Percentiles rank a stretch among this genome's conserved stretches.
phyloP scores from a whole-genome alignment of 2,329 filamentous ascomycete genomes.

The Aspergillus sp. region DNA sequence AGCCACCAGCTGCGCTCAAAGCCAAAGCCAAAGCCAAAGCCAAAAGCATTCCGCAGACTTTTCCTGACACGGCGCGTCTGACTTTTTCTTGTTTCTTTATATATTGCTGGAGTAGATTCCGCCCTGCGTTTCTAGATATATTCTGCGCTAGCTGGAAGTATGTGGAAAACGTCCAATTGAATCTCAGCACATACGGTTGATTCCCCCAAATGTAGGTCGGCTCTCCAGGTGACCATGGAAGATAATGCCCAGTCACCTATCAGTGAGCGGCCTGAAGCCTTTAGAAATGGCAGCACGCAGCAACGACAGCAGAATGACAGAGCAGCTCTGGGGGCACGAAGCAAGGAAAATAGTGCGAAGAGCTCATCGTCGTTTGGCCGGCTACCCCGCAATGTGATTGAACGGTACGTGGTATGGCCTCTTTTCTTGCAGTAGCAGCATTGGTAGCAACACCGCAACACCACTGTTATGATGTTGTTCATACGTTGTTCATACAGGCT shows the following conservation, averaged over 20 bases:
- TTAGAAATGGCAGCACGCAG: background rate
- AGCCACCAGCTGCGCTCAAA: background rate
- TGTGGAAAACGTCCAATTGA: constrained; percentile 11
- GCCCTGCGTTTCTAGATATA: background rate
- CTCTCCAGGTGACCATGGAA: constrained; percentile 14
- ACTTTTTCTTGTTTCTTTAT: background rate
- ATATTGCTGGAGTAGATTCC: background rate
- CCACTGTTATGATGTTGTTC: constrained; percentile 3
- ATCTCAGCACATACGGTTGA: constrained; percentile 6
- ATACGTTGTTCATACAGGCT: constrained; percentile 1
- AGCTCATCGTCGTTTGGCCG: constrained; percentile 13
- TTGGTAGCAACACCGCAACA: background rate
- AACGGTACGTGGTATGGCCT: constrained; percentile 17
- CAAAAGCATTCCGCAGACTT: background rate
- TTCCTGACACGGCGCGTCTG: background rate
- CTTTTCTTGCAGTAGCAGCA: background rate
- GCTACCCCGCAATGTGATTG: constrained; percentile 21
- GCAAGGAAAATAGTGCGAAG: constrained; percentile 4
- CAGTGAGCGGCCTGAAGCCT: constrained; percentile 9
- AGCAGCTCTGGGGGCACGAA: constrained; percentile 1
- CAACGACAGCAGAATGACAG: background rate
- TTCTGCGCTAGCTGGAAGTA: background rate
- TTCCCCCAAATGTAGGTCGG: constrained; percentile 11
- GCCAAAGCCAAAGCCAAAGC: too few species aligned
- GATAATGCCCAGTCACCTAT: constrained; percentile 14